Evolutionary conservation across 2,329 filamentous ascomycete species (phyloP), one percentile per base, ranked within the genome.

Genomic region (Hymenoscyphus occultus): DNA sequence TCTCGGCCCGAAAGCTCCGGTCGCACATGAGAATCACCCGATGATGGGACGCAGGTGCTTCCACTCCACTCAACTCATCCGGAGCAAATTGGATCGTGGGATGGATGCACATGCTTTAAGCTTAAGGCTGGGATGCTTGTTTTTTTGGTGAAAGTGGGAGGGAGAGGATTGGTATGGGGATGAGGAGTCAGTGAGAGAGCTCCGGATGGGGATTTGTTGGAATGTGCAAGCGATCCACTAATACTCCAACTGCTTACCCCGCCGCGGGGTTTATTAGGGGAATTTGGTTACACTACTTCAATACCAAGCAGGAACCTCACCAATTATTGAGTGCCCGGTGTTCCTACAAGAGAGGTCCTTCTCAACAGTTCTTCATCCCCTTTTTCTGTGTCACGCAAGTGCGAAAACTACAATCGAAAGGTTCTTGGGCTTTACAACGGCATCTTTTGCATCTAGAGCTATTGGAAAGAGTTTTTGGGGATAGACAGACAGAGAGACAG

Each of bases 1-100:
- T 42, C 51, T 62, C 64, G 64, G 64, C n/a, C 64, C 64, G 64
- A 65, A 60, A 58, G 56, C 22, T 35, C 60, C 45, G 62, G 32
- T 59, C 39, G 16, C 60, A 56, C 60, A 62, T 60, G 62, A 58
- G 63, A 54, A n/a, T 22, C 16, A 28, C 3, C 28, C 28, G 28
- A 28, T 28, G 28, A 10, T 51, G 45, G 42, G 42, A 19, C 5
- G 42, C 16, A 7, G 19, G 16, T 39, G 40, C 56, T 48, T 57
- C 40, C 56, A 59, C 32, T 60, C 62, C 56, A 60, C 42, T 63
- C 40, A 19, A 10, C 54, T 56, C 40, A 32, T 54, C 51, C 31
- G 19, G n/a, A 28, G 28, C 28, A 28, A 28, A 28, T 28, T 28
- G 28, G 28, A 28, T 3, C 28, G 28, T 28, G 28, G 28, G 22